These are phyloP conservation scores for Macrolepiota dolichaula DNA, from an alignment of 768 basidiomycete species.

Conservation along the genomic window DNA sequence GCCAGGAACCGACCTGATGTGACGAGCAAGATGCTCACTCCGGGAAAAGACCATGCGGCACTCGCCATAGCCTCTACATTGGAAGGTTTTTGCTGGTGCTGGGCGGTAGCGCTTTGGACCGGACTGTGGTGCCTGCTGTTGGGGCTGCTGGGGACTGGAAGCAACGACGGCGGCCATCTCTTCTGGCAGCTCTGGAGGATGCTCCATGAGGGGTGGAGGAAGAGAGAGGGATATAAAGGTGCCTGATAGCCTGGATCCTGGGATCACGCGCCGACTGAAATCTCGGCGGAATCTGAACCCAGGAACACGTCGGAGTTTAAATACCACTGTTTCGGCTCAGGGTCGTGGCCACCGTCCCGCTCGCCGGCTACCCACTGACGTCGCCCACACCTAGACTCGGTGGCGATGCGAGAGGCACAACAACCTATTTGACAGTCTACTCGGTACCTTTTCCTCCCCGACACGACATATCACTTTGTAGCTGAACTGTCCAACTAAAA, in stretches of 20 bases:
- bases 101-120: conserved; percentile 68
- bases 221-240: conserved; percentile 6
- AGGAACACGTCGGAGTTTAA: conserved; percentile 11
- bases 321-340: conserved; percentile 6
- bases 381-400: background rate
- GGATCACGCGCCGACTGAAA: conserved; percentile 6
- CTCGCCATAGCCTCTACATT: conserved; percentile 91
- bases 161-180: conserved; percentile 12
- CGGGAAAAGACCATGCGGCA: conserved; percentile 96
- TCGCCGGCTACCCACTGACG: background rate
- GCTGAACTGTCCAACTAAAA: background rate
- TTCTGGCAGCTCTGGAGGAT: conserved; percentile 4
- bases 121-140: conserved; percentile 17
- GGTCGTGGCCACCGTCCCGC: background rate
- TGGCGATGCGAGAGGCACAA: conserved; percentile 7
- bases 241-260: conserved; percentile 6
- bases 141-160: conserved; percentile 1
- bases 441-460: conserved; percentile 4
- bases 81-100: conserved; percentile 90
- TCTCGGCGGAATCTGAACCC: conserved; percentile 1
- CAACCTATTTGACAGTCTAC: background rate
- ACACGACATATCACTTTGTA: background rate
- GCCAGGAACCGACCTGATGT: conserved; percentile 70
- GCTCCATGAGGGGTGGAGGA: conserved; percentile 9
- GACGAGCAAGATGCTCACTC: conserved; percentile 93